Conservation (phyloP, 805 yeast genomes). For the Wickerhamomyces pijperi region DNA sequence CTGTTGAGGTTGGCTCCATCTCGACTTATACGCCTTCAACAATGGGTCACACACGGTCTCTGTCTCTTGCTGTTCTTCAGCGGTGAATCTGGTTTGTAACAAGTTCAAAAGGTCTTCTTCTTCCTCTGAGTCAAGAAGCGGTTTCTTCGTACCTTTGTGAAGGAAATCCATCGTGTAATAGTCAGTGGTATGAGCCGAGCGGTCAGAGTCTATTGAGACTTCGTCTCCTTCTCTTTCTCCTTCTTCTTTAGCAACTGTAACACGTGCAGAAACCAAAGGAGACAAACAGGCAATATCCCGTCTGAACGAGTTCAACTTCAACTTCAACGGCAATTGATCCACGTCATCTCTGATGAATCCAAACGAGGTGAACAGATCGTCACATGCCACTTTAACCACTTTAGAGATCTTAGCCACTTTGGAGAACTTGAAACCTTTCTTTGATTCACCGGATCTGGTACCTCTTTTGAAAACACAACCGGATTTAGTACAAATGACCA, state of each 20-base stretch:
- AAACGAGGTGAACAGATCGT: constrained; percentile 53
- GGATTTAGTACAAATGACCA: constrained; percentile 53
- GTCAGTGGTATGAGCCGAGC: constrained; percentile 6
- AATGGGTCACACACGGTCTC: constrained; percentile 9
- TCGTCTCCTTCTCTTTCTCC: too few relatives aligned
- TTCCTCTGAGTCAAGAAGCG: constrained; percentile 2
- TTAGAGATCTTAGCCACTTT: constrained; percentile 44
- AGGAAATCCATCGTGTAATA: constrained; percentile 4
- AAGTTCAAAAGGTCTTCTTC: constrained; percentile 8
- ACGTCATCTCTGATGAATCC: constrained; percentile 56
- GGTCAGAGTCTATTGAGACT: too few relatives aligned
- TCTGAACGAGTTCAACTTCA: constrained; percentile 34
- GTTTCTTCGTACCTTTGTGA: constrained; percentile 5
- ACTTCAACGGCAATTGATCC: constrained; percentile 43
- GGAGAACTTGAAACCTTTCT: constrained; percentile 36
- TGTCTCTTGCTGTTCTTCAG: constrained; percentile 2
- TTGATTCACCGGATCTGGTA: constrained; percentile 5
- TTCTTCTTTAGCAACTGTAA: too few relatives aligned
- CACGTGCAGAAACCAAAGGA: too few relatives aligned
- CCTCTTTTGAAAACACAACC: constrained; percentile 48
- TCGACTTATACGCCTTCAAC: constrained; percentile 3
- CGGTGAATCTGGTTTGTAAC: constrained; percentile 5
- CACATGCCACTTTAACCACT: constrained; percentile 55
- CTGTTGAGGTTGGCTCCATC: constrained; percentile 16
- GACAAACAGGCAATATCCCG: constrained; percentile 47